Conservation (phyloP, 495 filamentous ascomycete species). For the Trichocladium uniseriatum region DNA sequence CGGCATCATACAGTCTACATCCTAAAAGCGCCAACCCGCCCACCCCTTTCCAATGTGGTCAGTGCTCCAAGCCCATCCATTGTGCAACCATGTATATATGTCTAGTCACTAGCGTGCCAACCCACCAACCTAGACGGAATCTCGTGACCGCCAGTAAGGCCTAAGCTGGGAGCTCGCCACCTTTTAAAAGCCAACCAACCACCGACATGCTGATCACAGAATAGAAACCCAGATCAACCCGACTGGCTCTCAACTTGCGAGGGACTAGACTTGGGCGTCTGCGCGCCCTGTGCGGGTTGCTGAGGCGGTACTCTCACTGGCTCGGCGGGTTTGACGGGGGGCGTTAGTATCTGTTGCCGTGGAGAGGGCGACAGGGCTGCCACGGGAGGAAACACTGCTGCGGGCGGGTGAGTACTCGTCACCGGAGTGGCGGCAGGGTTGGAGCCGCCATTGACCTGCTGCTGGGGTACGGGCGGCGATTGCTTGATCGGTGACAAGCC, state of each 20-base stretch:
- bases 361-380: slow-evolving; percentile 45
- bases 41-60: too few species aligned
- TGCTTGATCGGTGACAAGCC: slow-evolving; percentile 75
- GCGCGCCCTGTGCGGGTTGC: neutral
- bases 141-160: too few species aligned
- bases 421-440: slow-evolving; percentile 15
- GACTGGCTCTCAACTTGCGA: neutral
- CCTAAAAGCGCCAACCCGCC: neutral
- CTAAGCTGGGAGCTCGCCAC: too few species aligned
- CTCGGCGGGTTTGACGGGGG: slow-evolving; percentile 40
- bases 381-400: slow-evolving; percentile 42
- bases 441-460: slow-evolving; percentile 10
- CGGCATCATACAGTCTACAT: neutral
- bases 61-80: too few species aligned
- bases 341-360: slow-evolving; percentile 39
- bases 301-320: slow-evolving; percentile 17
- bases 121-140: too few species aligned
- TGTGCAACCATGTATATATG: too few species aligned
- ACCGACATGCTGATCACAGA: neutral
- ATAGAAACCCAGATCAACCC: neutral
- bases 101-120: neutral
- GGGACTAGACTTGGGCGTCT: neutral
- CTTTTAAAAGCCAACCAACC: too few species aligned
- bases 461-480: slow-evolving; percentile 34
- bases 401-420: slow-evolving; percentile 18